These are phyloP conservation scores for Helianthus annuus DNA, from an alignment of 129 eudicot genomes.

Conservation along the genomic window HanXRQr2.0-SUNRISE NC_035435.2:102644440-102644939, in stretches of 20 bases:
- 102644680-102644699: slow-evolving; percentile 56
- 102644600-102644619: slow-evolving; percentile 64
- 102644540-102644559: slow-evolving; percentile 53
- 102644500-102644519: slow-evolving; percentile 48
- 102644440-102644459: slow-evolving; percentile 77
- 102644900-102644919: slow-evolving; percentile 31
- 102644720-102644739: slow-evolving; percentile 93
- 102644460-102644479: slow-evolving; percentile 50
- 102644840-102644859: slow-evolving; percentile 9
- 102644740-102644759: slow-evolving; percentile 81
- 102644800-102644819: slow-evolving; percentile 78
- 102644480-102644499: slow-evolving; percentile 53
- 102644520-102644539: slow-evolving; percentile 78
- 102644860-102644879: background rate
- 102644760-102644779: slow-evolving; percentile 94
- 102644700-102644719: slow-evolving; percentile 90
- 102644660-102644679: slow-evolving; percentile 68
- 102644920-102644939: slow-evolving; percentile 19
- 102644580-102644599: slow-evolving; percentile 73
- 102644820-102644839: slow-evolving; percentile 67
- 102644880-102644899: slow-evolving; percentile 29
- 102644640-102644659: slow-evolving; percentile 96
- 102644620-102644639: slow-evolving; percentile 71
- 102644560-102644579: slow-evolving; percentile 71
- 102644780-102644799: slow-evolving; percentile 83